Conservation (phyloP, 257 asterid species). For the Nicotiana tabacum region DNA sequence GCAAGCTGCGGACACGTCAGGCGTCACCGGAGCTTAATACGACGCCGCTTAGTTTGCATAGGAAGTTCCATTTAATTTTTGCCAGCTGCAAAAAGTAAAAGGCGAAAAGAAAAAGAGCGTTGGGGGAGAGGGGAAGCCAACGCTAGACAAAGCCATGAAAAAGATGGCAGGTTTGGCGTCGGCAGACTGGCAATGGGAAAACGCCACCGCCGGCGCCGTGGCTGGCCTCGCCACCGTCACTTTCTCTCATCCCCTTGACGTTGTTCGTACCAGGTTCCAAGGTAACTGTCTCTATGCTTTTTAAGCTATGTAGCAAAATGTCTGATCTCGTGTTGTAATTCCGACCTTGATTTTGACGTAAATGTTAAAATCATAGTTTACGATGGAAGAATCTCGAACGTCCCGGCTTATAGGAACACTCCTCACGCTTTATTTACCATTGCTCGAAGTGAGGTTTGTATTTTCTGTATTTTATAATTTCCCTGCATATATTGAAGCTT, state of each 20-base stretch:
- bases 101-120: not conserved
- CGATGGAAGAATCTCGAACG: constrained; percentile 59
- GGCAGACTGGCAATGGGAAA: constrained; percentile 87
- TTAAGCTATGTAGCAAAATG: not conserved
- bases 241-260: constrained; percentile 90
- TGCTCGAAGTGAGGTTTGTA: constrained; percentile 80
- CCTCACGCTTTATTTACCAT: constrained; percentile 85
- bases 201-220: constrained; percentile 86
- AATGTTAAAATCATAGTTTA: constrained; percentile 36
- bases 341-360: not conserved
- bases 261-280: constrained; percentile 93
- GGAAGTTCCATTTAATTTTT: not conserved
- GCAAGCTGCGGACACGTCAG: not conserved
- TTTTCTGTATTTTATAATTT: not conserved
- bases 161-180: constrained; percentile 39
- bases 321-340: not conserved
- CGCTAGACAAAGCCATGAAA: constrained; percentile 1
- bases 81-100: not conserved
- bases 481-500: not conserved
- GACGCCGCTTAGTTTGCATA: not conserved
- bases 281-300: constrained; percentile 23
- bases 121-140: not conserved
- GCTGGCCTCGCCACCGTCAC: constrained; percentile 86
- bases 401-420: constrained; percentile 74
- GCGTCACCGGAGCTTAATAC: not conserved